Evolutionary conservation across 352 stramenopile species (phyloP), one percentile per base, ranked within the genome.

Genomic region (Globisporangium solare): DNA sequence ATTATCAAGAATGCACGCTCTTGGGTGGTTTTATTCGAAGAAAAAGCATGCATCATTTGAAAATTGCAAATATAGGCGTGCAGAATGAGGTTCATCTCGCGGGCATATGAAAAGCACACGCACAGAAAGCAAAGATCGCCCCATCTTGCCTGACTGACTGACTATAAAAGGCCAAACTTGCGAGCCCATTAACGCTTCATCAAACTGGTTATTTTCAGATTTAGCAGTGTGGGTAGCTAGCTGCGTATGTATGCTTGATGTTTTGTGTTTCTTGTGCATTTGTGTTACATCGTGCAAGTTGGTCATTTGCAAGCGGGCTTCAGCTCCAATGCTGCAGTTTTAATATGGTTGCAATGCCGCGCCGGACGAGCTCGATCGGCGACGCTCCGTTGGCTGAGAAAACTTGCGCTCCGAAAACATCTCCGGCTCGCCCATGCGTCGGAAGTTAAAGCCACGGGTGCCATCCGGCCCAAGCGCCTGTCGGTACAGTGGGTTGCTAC

Each of bases 381-480:
- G 76, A 71, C 81, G 81, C 66, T 89, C 79, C 62, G 41, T 66
- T n/a, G 64, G 61, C 21, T 58, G 60, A 17, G 71, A 48, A 32
- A 84, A 79, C 71, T 91, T 91, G 51, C 75, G 58, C 17, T 75
- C 67, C 51, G 81, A 57, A 40, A 79, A 60, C 61, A 91, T 68
- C 63, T 91, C 81, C 15, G 76, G 73, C 41, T 82, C 70, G 56
- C 79, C 73, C 47, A 67, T 79, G 68, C 80, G 83, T 61, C 83
- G 79, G 48, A 81, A 80, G 53, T 74, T 79, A 79, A 92, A 92
- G 62, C 83, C 83, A 46, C 83, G 83, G 60, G 80, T 92, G 21
- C 83, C 83, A 60, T 92, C 83, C 18, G 83, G 83, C 32, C 83
- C 83, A 51, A 87, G 79, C 17, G 83, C 83, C 60, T 92, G 83